phyloP scores from a whole-genome alignment of 805 yeast genomes.

The Candida piceae region DNA sequence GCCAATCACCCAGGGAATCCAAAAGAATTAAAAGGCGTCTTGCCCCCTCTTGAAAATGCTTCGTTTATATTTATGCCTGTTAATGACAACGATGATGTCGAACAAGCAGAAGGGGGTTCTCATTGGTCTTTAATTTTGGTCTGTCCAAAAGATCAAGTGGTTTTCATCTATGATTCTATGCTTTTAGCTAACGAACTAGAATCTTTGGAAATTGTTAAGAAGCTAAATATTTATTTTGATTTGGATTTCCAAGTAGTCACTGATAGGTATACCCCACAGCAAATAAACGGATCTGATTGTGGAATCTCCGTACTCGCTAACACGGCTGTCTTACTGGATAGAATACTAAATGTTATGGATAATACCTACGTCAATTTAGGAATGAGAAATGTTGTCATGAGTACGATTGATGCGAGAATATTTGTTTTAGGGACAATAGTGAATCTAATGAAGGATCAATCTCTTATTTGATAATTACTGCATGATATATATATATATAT shows the following conservation, averaged over 20 bases:
- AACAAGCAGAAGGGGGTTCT: slow-evolving; percentile 58
- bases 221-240: slow-evolving; percentile 27
- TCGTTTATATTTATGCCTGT: slow-evolving; percentile 61
- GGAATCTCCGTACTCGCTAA: slow-evolving; percentile 44
- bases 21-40: slow-evolving; percentile 34
- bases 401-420: slow-evolving; percentile 45
- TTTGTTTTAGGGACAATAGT: slow-evolving; percentile 35
- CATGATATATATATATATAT: too few species aligned
- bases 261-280: slow-evolving; percentile 45
- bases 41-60: slow-evolving; percentile 40
- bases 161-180: slow-evolving; percentile 60
- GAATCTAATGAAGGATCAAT: slow-evolving; percentile 21
- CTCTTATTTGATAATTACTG: neutral
- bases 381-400: slow-evolving; percentile 36
- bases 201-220: slow-evolving; percentile 28
- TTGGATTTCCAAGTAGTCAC: slow-evolving; percentile 15
- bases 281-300: slow-evolving; percentile 61
- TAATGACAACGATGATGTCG: slow-evolving; percentile 60
- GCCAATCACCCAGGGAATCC: slow-evolving; percentile 43
- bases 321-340: slow-evolving; percentile 31
- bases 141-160: slow-evolving; percentile 40
- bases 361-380: slow-evolving; percentile 34
- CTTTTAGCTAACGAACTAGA: slow-evolving; percentile 36
- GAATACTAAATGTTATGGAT: slow-evolving; percentile 27
- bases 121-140: slow-evolving; percentile 72